A percentile compares a stretch with the other conserved stretches of the same genome.
phyloP scores from a whole-genome alignment of 257 asterid species.

The Petunia secreta region DNA sequence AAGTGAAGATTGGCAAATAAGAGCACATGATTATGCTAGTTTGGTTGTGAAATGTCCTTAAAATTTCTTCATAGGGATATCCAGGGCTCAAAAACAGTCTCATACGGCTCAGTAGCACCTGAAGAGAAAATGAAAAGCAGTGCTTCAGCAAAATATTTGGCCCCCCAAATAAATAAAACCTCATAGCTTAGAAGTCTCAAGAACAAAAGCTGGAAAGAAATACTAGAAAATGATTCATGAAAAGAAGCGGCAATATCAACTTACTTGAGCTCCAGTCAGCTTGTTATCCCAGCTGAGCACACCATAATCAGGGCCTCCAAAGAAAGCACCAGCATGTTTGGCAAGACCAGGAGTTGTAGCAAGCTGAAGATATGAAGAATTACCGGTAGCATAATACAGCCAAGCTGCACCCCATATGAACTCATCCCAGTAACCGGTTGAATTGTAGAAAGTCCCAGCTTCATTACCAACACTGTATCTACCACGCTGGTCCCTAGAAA shows the following conservation, averaged over 20 bases:
- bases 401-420: constrained; percentile 94
- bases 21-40: constrained; percentile 94
- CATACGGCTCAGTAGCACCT: constrained; percentile 92
- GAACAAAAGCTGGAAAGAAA: constrained; percentile 10
- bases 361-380: constrained; percentile 75
- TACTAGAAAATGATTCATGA: neutral
- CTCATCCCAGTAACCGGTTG: constrained; percentile 84
- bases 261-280: constrained; percentile 95
- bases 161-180: neutral
- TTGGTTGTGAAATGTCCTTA: constrained; percentile 90
- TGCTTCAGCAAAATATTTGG: constrained; percentile 9
- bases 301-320: constrained; percentile 95
- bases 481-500: constrained; percentile 85
- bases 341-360: constrained; percentile 82
- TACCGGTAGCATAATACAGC: constrained; percentile 96
- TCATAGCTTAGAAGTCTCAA: neutral
- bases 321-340: constrained; percentile 92
- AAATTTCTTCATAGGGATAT: constrained; percentile 90
- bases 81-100: constrained; percentile 93
- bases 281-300: constrained; percentile 94
- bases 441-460: constrained; percentile 71
- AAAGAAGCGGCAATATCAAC: constrained; percentile 9
- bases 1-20: constrained; percentile 72
- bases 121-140: constrained; percentile 24
- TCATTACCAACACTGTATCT: constrained; percentile 76